Percentiles rank a stretch among this genome's conserved stretches.
These are phyloP conservation scores for Diaporthe amygdali DNA, from an alignment of 2,329 filamentous ascomycete species.

Conservation along the genomic window DNA sequence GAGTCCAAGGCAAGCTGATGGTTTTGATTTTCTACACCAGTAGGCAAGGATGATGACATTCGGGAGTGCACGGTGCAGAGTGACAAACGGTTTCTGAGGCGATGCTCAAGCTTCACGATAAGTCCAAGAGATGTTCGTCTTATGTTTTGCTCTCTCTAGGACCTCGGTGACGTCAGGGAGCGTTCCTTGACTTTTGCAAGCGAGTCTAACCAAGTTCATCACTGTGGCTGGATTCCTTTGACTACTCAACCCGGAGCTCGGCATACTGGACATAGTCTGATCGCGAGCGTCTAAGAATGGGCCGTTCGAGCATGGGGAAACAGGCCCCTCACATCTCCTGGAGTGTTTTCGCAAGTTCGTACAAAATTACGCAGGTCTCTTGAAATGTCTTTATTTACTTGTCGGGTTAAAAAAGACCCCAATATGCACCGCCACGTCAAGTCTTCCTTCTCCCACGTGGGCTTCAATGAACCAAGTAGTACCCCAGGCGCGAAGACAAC, in stretches of 20 bases:
- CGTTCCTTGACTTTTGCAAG: neutral
- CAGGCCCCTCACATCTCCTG: no score
- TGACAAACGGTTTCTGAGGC: no score
- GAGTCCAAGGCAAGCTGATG: neutral
- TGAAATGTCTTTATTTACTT: no score
- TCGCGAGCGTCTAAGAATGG: neutral
- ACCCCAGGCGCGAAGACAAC: no score
- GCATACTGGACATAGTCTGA: neutral
- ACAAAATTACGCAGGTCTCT: no score
- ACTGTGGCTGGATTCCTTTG: neutral
- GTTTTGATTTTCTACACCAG: neutral
- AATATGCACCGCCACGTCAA: no score
- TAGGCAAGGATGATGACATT: neutral
- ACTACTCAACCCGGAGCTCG: neutral
- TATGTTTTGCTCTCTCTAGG: neutral
- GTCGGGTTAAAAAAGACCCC: no score
- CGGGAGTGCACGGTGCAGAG: no score
- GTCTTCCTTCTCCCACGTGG: no score
- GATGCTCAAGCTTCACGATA: neutral
- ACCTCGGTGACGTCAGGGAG: slow-evolving; percentile 5
- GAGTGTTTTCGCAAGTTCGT: no score
- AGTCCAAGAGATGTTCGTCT: neutral
- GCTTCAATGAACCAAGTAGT: no score
- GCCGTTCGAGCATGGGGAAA: no score
- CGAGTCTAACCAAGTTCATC: neutral